Conservation (phyloP, 2,329 filamentous ascomycete genomes). For the Alternaria postmessia region DNA sequence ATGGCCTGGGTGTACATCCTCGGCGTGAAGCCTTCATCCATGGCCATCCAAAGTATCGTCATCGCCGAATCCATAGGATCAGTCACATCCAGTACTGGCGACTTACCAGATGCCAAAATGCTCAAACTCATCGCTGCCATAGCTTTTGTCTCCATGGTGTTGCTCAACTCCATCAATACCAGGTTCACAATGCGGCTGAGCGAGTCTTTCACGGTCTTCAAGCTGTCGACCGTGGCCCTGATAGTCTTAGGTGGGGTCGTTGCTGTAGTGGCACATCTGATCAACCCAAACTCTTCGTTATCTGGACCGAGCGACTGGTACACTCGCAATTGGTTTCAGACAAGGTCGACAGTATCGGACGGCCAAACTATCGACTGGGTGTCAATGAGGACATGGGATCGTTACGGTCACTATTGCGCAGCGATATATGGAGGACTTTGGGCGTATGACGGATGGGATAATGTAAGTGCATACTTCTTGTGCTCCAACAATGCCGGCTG, state of each 20-base stretch:
- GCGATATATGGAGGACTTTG: slow-evolving; percentile 70
- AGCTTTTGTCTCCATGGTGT: slow-evolving; percentile 51
- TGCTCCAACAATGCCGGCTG: neutral
- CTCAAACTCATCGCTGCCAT: slow-evolving; percentile 51
- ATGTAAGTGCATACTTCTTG: slow-evolving; percentile 53
- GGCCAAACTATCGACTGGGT: slow-evolving; percentile 44
- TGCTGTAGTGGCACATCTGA: slow-evolving; percentile 41
- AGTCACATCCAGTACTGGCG: slow-evolving; percentile 54
- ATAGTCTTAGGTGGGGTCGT: slow-evolving; percentile 43
- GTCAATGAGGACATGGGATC: slow-evolving; percentile 63
- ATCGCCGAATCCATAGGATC: slow-evolving; percentile 60
- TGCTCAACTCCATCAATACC: slow-evolving; percentile 56
- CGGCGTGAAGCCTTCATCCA: slow-evolving; percentile 69
- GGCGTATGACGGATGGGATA: slow-evolving; percentile 74
- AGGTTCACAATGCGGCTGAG: slow-evolving; percentile 52
- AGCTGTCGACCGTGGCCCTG: slow-evolving; percentile 43
- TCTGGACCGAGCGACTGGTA: slow-evolving; percentile 48
- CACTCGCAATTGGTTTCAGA: slow-evolving; percentile 64
- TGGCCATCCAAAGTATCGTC: slow-evolving; percentile 70
- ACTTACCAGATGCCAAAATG: slow-evolving; percentile 21
- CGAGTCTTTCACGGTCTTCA: slow-evolving; percentile 54
- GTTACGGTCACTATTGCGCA: slow-evolving; percentile 66
- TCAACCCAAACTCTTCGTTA: slow-evolving; percentile 38
- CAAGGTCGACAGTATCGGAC: slow-evolving; percentile 60
- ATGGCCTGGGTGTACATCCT: slow-evolving; percentile 73